These are phyloP conservation scores for Chaetomium cochliodes DNA, from an alignment of 495 filamentous ascomycete species.

Conservation along the genomic window DNA sequence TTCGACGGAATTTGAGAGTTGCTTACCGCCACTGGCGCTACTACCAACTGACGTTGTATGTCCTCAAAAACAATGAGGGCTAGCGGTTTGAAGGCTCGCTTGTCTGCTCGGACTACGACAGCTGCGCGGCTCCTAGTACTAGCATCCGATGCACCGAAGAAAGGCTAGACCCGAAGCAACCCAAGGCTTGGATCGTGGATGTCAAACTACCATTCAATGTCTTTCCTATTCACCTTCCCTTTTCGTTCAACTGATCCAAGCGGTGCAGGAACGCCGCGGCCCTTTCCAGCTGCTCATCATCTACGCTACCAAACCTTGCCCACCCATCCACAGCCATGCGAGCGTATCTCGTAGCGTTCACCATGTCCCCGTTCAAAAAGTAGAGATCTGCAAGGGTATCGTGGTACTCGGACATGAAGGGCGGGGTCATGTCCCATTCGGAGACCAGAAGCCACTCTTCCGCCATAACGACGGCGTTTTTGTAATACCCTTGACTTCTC, in stretches of 20 bases:
- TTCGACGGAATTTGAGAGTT: background rate
- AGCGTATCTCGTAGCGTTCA: constrained; percentile 39
- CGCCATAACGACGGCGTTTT: constrained; percentile 38
- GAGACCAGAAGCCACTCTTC: constrained; percentile 37
- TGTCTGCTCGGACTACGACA: background rate
- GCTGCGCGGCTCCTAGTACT: background rate
- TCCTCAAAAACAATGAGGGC: background rate
- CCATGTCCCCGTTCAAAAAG: constrained; percentile 34
- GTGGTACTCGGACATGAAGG: constrained; percentile 39
- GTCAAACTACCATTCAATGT: background rate
- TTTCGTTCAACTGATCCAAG: constrained; percentile 17
- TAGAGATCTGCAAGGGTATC: constrained; percentile 41
- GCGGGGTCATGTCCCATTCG: constrained; percentile 35
- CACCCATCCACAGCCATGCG: constrained; percentile 41
- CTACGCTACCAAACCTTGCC: constrained; percentile 39
- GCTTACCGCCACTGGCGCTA: too few relatives aligned
- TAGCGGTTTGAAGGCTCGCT: background rate
- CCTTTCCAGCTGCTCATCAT: constrained; percentile 33
- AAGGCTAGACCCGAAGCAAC: background rate
- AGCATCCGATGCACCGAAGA: too few relatives aligned
- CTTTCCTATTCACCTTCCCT: background rate
- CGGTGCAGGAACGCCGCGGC: constrained; percentile 29
- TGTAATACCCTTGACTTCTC: constrained; percentile 34
- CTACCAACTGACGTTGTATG: too few relatives aligned
- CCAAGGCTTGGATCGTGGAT: background rate